phyloP scores from a whole-genome alignment of 1,139 yeast species.

The Scheffersomyces segobiensis region DNA sequence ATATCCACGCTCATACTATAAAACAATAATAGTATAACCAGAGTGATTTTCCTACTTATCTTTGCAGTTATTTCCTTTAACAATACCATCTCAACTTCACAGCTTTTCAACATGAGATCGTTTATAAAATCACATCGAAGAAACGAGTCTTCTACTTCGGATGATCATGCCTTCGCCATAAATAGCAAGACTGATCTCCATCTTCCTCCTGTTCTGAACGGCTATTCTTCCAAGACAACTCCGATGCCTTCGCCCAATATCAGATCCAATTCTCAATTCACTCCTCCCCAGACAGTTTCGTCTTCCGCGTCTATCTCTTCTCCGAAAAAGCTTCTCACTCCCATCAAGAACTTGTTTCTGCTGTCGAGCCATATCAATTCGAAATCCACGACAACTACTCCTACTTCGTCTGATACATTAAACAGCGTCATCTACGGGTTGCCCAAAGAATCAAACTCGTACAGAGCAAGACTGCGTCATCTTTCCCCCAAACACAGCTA shows the following conservation, averaged over 20 bases:
- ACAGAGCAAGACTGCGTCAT: not conserved
- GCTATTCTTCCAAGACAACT: constrained; percentile 10
- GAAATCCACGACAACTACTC: constrained; percentile 12
- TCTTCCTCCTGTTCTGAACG: constrained; percentile 1
- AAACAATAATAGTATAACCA: not conserved
- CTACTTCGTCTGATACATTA: constrained; percentile 15
- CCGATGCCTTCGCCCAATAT: constrained; percentile 17
- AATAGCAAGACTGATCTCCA: constrained; percentile 8
- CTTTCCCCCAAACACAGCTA: constrained; percentile 4
- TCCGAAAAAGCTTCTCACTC: constrained; percentile 45
- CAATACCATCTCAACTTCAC: not conserved
- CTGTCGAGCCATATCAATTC: constrained; percentile 21
- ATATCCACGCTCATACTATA: not conserved
- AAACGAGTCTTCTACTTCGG: constrained; percentile 15
- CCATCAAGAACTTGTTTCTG: constrained; percentile 42
- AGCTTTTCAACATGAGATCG: constrained; percentile 36
- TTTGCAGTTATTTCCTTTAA: no score
- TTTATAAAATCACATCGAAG: constrained; percentile 47
- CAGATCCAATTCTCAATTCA: constrained; percentile 19
- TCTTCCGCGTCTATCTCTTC: constrained; percentile 24
- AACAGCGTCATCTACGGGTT: constrained; percentile 11
- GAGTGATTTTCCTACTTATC: not conserved
- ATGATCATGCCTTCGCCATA: not conserved
- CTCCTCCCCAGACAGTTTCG: constrained; percentile 22
- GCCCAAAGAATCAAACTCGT: constrained; percentile 4